Base-by-base conservation (phyloP, 768 basidiomycete genomes). In the Gautieria morchelliformis region DNA sequence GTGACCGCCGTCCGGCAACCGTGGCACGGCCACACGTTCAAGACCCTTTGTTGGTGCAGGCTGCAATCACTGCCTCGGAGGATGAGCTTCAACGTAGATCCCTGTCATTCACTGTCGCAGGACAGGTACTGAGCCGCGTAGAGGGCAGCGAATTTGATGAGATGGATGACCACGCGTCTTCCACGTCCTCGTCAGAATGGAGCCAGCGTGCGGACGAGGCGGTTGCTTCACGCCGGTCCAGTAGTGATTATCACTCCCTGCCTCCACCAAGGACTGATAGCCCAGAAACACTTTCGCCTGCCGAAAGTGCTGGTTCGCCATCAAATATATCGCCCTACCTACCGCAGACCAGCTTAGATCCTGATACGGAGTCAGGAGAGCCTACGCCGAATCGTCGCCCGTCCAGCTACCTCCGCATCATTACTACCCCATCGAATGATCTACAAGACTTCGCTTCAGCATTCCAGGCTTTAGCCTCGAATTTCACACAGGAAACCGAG, bases 401-500 rank as follows among this genome's bases (percentile, higher is more conserved):
- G 6, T 52, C 51, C 14, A 15, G 14, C 17, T 52, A 35, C 12
- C n/a, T 27, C 12, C 33, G 35, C 8, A 14, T 2, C 10, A 52
- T 52, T 14, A n/a, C 35, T 24, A 10, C 3, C 9, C 37, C 51
- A 22, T 52, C 51, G 33, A 52, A 40, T 24, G 74, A 79, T 37
- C 62, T 74, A 35, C 68, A 71, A 49, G 66, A 66, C 41, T 79
- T 80, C 62, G 72, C 72, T 3, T 77, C 80, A 58, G 74, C 74
- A 20, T 83, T 84, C 67, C 75, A 74, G 12, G 66, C 72, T 2
- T 66, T 83, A 39, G 71, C 84, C 33, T 68, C 71, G 17, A 77
- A 80, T 59, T 75, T 82, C 44, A 68, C 72, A 33, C 74, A 72
- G 22, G 83, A 84, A 61, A 74, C 79, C 1, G 81, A 82, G 30